Percentiles rank a stretch among this genome's conserved stretches.
Evolutionary conservation across 495 filamentous ascomycete species (phyloP).

Genomic region (Penicillium argentinense): DNA sequence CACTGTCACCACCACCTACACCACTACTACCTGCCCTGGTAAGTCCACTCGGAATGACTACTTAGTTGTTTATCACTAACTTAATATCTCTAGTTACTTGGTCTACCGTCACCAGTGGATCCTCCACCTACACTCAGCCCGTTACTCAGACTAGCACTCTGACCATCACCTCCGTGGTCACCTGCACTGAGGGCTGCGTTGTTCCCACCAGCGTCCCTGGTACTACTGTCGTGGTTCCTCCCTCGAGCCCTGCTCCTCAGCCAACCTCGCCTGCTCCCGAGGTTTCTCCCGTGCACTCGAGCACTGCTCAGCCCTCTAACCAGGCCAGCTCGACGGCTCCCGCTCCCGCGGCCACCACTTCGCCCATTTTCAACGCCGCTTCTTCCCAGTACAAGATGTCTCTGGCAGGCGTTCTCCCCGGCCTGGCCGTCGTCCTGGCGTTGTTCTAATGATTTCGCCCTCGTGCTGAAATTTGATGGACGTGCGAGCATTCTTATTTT

Average conservation of each 20-base stretch:
- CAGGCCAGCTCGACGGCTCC: background rate
- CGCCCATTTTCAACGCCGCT: constrained; percentile 21
- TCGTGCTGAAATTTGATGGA: no score
- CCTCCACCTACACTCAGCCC: constrained; percentile 25
- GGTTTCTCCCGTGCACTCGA: constrained; percentile 5
- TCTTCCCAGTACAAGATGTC: constrained; percentile 24
- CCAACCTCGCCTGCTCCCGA: constrained; percentile 5
- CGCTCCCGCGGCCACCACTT: constrained; percentile 9
- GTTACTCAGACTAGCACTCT: constrained; percentile 27
- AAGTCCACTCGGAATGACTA: constrained; percentile 2
- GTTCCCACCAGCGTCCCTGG: constrained; percentile 7
- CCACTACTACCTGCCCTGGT: constrained; percentile 28
- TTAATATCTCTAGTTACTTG: constrained; percentile 21
- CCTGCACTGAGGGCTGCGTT: constrained; percentile 19
- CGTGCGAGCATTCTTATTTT: background rate
- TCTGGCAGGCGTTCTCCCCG: constrained; percentile 19
- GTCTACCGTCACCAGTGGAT: constrained; percentile 25
- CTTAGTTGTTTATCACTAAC: background rate
- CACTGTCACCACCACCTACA: constrained; percentile 18
- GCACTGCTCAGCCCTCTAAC: background rate
- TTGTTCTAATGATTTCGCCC: constrained; percentile 15
- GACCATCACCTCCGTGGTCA: constrained; percentile 24
- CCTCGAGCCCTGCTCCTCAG: constrained; percentile 3
- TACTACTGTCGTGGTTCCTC: constrained; percentile 1
- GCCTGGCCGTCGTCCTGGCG: constrained; percentile 15